Percentiles rank a stretch among this genome's conserved stretches.
phyloP scores from a whole-genome alignment of 305 asterid genomes.

The Nicotiana rustica region DNA sequence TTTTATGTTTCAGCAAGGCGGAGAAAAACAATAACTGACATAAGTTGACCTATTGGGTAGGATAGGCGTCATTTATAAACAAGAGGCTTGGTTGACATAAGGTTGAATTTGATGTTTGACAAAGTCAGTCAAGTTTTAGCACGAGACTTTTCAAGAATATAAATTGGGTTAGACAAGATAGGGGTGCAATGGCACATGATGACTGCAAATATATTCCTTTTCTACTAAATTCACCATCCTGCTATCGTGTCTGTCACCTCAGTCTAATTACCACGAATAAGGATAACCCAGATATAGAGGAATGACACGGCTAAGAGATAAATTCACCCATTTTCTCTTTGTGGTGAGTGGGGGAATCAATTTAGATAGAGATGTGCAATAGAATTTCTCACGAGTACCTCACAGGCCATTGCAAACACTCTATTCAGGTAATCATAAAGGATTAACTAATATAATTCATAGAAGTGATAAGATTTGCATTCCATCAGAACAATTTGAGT shows the following conservation, averaged over 20 bases:
- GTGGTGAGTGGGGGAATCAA: neutral
- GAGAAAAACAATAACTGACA: neutral
- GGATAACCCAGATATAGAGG: neutral
- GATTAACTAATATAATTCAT: neutral
- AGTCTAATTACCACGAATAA: neutral
- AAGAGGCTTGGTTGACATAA: neutral
- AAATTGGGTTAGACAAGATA: neutral
- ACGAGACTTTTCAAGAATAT: neutral
- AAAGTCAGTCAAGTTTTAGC: neutral
- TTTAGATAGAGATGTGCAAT: neutral
- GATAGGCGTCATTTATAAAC: neutral
- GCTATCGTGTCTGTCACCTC: neutral
- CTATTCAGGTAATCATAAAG: neutral
- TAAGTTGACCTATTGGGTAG: neutral
- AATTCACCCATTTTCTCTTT: neutral
- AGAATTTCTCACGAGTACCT: slow-evolving; percentile 6
- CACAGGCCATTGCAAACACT: slow-evolving; percentile 21
- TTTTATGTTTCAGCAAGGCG: neutral
- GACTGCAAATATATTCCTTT: neutral
- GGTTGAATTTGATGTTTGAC: neutral
- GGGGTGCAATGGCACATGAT: neutral
- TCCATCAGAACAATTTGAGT: neutral
- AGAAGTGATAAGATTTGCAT: neutral
- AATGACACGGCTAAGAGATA: neutral
- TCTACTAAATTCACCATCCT: neutral